A percentile compares a stretch with the other conserved stretches of the same genome.
These are phyloP conservation scores for Fragilaria crotonensis DNA, from an alignment of 108 stramenopile genomes.

Conservation along the genomic window DNA sequence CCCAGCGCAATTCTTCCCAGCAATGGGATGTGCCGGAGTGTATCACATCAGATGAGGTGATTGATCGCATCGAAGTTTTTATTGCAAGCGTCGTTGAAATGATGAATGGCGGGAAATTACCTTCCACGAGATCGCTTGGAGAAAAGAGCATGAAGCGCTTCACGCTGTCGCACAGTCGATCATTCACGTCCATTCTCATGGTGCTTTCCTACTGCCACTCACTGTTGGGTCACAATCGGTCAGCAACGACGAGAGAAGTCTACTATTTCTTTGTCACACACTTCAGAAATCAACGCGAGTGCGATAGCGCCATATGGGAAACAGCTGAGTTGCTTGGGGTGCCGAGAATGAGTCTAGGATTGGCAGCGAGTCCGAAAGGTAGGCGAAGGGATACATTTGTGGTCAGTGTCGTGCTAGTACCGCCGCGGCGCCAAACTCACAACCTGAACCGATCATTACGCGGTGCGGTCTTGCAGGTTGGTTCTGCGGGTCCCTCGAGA, in stretches of 20 bases:
- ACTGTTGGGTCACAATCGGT: constrained; percentile 44
- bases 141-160: constrained; percentile 1
- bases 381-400: not conserved
- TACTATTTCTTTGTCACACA: constrained; percentile 83
- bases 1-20: too few species aligned
- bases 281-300: constrained; percentile 68
- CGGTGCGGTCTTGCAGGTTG: too few species aligned
- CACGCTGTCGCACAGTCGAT: constrained; percentile 44
- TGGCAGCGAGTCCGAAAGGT: constrained; percentile 79
- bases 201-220: constrained; percentile 59
- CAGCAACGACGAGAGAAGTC: constrained; percentile 78
- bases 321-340: constrained; percentile 37
- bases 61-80: not conserved
- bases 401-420: too few species aligned
- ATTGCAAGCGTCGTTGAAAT: not conserved
- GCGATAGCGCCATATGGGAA: constrained; percentile 54
- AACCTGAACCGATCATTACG: too few species aligned
- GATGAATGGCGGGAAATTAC: not conserved
- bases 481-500: constrained; percentile 69
- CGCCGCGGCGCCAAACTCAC: too few species aligned
- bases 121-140: not conserved
- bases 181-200: constrained; percentile 47
- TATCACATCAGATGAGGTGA: not conserved
- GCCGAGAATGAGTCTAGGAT: constrained; percentile 51
- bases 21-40: too few species aligned